A percentile compares a stretch with the other conserved stretches of the same genome.
Conservation (phyloP, 306 rosid species). For the Lotus japonicus region DNA sequence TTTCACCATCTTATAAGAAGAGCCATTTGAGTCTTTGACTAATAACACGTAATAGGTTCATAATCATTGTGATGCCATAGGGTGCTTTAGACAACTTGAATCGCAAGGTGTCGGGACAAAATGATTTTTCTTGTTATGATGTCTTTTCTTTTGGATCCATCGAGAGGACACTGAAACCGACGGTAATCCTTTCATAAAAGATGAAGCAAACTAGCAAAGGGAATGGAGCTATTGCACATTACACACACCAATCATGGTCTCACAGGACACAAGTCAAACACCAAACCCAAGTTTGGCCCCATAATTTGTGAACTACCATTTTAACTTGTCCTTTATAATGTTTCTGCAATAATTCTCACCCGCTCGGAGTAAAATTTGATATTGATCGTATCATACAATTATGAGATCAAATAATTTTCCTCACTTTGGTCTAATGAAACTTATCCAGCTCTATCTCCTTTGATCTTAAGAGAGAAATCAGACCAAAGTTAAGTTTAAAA, state of each 20-base stretch:
- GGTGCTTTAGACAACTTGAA: conserved; percentile 27
- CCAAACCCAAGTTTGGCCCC: conserved; percentile 24
- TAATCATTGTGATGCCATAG: conserved; percentile 25
- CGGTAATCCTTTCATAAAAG: conserved; percentile 24
- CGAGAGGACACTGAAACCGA: conserved; percentile 59
- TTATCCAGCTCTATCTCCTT: not conserved
- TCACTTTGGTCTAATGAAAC: not conserved
- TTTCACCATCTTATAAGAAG: conserved; percentile 40
- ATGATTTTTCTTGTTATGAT: conserved; percentile 30
- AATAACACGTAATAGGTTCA: conserved; percentile 17
- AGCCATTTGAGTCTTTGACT: conserved; percentile 24
- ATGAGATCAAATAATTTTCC: not conserved
- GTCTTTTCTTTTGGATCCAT: conserved; percentile 47
- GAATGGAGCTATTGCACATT: not conserved
- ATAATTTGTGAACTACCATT: conserved; percentile 29
- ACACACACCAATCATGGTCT: not conserved
- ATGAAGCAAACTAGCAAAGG: conserved; percentile 17
- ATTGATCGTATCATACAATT: not conserved
- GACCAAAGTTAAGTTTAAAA: not conserved
- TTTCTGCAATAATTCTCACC: conserved; percentile 21
- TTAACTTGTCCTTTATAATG: not conserved
- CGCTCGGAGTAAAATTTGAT: not conserved
- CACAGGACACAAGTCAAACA: conserved; percentile 19
- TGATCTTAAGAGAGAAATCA: not conserved
- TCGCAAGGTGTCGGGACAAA: conserved; percentile 34